Evolutionary conservation across 768 basidiomycete species (phyloP).

Genomic region (Auricularia sp.): DNA sequence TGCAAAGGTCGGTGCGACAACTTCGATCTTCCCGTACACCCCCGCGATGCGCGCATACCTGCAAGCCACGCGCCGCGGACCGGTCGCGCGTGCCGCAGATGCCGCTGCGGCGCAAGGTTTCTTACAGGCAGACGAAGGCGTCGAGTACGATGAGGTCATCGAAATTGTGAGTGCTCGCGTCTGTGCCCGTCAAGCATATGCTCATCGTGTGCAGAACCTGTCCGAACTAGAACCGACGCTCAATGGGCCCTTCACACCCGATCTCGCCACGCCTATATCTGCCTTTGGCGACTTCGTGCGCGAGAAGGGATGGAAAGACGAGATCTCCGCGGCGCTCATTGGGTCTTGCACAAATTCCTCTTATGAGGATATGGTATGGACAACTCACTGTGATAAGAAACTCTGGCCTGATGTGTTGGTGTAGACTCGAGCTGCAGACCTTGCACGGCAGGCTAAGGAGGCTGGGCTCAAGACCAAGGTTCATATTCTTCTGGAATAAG

Average conservation of each 20-base stretch:
- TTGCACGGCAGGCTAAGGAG: conserved; percentile 79
- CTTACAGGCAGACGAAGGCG: conserved; percentile 73
- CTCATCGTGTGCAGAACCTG: conserved; percentile 47
- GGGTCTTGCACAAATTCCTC: conserved; percentile 99
- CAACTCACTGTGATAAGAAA: conserved; percentile 1
- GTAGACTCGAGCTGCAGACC: conserved; percentile 83
- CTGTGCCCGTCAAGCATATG: conserved; percentile 1
- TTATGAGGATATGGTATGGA: conserved; percentile 81
- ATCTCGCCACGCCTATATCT: conserved; percentile 88
- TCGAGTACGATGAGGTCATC: conserved; percentile 90
- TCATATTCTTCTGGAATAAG: no score
- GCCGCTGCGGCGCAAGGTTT: conserved; percentile 68
- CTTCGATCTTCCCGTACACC: conserved; percentile 95
- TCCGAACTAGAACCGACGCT: conserved; percentile 84
- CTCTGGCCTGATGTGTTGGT: conserved; percentile 4
- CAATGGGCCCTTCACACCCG: conserved; percentile 97
- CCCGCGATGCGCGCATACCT: conserved; percentile 83
- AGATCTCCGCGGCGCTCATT: conserved; percentile 83
- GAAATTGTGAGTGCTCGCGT: conserved; percentile 59
- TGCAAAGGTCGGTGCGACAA: conserved; percentile 86
- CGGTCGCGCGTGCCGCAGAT: conserved; percentile 82
- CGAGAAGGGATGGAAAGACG: conserved; percentile 88
- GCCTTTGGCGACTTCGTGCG: conserved; percentile 72
- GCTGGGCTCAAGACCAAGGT: conserved; percentile 67
- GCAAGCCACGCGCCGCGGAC: conserved; percentile 75